Evolutionary conservation across 768 basidiomycete genomes (phyloP), one percentile per base, ranked within the genome.

Genomic region (Mycena sanguinolenta): DNA sequence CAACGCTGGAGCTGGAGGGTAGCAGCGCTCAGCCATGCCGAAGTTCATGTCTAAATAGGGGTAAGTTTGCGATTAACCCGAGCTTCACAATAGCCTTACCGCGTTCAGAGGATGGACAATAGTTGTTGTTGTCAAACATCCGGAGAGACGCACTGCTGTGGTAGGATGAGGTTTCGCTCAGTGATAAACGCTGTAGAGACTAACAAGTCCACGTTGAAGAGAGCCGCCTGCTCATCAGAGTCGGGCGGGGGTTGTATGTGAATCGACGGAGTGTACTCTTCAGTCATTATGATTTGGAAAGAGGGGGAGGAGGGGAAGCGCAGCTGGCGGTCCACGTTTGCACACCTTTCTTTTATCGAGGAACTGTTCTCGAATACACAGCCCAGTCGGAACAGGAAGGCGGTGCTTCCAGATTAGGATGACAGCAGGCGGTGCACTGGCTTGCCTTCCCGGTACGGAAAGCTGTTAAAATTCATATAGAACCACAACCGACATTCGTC

Each of bases 61-160:
- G 28, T 63, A 32, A 63, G 61, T 53, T 30, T 27, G 10, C 21
- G 52, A 5, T 25, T 19, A 9, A 44, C 42, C 21, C 3, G 13
- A 42, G 16, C 53, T 66, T 52, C 28, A 69, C 68, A 69, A 62
- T 38, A 38, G 39, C 44, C 25, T 34, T 69, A 69, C 62, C 68
- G 39, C 28, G 34, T 21, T 58, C 57, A 27, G 57, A 57, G 25
- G 67, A 27, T 54, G 55, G 12, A 44, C 59, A 49, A 23, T 57
- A 70, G 49, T 36, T 53, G 61, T 53, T 46, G 77, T 78, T 39
- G 73, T 75, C 60, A 55, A 63, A 73, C 67, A 65, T 49, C 28
- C 59, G 60, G 3, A 69, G 23, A 12, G 68, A 67, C 25, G 32
- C 36, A 34, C 65, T 73, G 39, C 58, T 50, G 49, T 50, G 23